phyloP scores from a whole-genome alignment of 2,329 filamentous ascomycete species.

The Fusarium beomiforme region DNA sequence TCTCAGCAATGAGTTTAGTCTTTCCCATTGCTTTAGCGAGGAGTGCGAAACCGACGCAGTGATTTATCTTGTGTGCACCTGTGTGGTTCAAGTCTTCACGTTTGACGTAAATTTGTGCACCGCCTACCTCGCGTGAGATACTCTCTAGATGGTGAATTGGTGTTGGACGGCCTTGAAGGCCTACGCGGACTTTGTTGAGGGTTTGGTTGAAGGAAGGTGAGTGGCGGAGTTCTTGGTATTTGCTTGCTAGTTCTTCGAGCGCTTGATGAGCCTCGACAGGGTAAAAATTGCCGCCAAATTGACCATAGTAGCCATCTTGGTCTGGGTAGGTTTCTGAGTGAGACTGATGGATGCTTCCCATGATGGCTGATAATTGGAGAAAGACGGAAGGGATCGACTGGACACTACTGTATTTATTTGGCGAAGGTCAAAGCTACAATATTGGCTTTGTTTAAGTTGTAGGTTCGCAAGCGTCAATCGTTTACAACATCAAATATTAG shows the following conservation, averaged over 20 bases:
- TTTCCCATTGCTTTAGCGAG: constrained; percentile 15
- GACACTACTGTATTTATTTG: rapidly evolving
- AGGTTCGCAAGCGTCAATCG: not conserved
- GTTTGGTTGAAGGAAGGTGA: not conserved
- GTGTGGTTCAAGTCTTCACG: constrained; percentile 4
- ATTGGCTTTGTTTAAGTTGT: not conserved
- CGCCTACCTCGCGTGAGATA: not conserved
- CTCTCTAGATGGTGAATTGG: not conserved
- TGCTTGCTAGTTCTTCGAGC: not conserved
- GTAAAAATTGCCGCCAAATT: constrained; percentile 6
- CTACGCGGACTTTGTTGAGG: not conserved
- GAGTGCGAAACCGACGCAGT: constrained; percentile 10
- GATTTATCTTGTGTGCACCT: constrained; percentile 11
- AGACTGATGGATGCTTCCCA: not conserved
- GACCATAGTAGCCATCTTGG: not conserved
- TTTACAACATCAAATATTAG: not conserved
- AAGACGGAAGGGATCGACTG: rapidly evolving
- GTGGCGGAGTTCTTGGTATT: not conserved
- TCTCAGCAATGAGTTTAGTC: constrained; percentile 3
- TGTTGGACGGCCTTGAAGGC: not conserved
- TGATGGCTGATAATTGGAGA: not conserved
- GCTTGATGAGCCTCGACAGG: not conserved
- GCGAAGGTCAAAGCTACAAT: rapidly evolving
- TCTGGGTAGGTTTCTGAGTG: not conserved
- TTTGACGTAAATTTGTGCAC: constrained; percentile 7